phyloP scores from a whole-genome alignment of 1,284 basidiomycete species.

The Amylostereum areolatum region DNA sequence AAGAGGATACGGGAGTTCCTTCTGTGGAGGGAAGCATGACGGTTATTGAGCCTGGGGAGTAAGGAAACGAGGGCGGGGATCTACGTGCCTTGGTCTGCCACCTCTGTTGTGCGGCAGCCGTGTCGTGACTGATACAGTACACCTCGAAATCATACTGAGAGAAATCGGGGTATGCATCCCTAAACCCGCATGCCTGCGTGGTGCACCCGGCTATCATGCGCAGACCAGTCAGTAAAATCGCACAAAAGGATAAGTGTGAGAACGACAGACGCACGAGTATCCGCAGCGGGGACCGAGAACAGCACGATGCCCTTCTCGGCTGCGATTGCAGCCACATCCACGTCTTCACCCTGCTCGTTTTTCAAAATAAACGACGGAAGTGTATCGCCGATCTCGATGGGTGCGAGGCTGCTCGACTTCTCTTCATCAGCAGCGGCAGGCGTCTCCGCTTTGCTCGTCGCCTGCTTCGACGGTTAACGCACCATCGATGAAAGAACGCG shows the following conservation, averaged over 20 bases:
- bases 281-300: slow-evolving; percentile 82
- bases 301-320: slow-evolving; percentile 73
- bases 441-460: no score
- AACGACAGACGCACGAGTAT: slow-evolving; percentile 56
- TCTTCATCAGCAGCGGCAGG: no score
- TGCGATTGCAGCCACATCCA: slow-evolving; percentile 55
- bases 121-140: slow-evolving; percentile 84
- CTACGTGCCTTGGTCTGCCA: slow-evolving; percentile 75
- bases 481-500: no score
- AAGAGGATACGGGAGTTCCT: slow-evolving; percentile 78
- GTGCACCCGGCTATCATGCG: slow-evolving; percentile 71
- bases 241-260: neutral
- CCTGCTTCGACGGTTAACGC: no score
- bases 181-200: slow-evolving; percentile 83
- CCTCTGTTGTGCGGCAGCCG: slow-evolving; percentile 70
- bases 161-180: slow-evolving; percentile 79
- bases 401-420: slow-evolving; percentile 15
- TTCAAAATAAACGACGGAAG: slow-evolving; percentile 74
- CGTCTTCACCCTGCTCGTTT: slow-evolving; percentile 72
- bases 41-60: neutral
- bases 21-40: slow-evolving; percentile 34
- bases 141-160: slow-evolving; percentile 64
- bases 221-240: neutral
- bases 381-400: slow-evolving; percentile 69
- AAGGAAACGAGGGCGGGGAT: neutral